A percentile compares a stretch with the other conserved stretches of the same genome.
phyloP scores from a whole-genome alignment of 148 eudicot genomes.

The Polygonum aviculare region DNA sequence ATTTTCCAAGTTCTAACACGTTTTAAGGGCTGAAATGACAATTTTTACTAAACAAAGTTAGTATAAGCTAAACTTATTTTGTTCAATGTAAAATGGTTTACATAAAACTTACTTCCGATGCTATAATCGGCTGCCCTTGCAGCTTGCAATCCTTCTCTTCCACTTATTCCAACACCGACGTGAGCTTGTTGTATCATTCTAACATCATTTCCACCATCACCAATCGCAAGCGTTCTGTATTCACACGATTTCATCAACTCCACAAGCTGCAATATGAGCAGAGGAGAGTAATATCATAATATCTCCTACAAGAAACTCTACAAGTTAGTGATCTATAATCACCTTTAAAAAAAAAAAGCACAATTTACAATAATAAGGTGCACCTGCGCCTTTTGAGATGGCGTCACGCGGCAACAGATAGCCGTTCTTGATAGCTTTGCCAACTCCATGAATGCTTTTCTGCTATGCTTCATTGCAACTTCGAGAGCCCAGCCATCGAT shows the following conservation, averaged over 20 bases:
- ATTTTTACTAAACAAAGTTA: too few relatives aligned
- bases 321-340: background rate
- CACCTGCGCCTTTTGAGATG: conserved; percentile 99
- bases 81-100: too few relatives aligned
- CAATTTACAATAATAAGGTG: background rate
- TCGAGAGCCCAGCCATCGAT: conserved; percentile 99
- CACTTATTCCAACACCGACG: conserved; percentile 98
- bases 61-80: too few relatives aligned
- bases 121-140: conserved; percentile 99
- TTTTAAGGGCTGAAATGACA: background rate
- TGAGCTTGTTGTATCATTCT: conserved; percentile 99
- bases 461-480: conserved; percentile 66
- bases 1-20: too few relatives aligned
- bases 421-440: conserved; percentile 89
- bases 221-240: conserved; percentile 87
- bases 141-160: conserved; percentile 96
- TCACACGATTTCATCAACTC: conserved; percentile 81
- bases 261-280: conserved; percentile 54
- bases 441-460: conserved; percentile 67
- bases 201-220: conserved; percentile 99
- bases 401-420: conserved; percentile 94
- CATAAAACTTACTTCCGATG: conserved; percentile 69
- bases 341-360: background rate
- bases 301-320: conserved; percentile 5
- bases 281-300: background rate